Percentiles rank a stretch among this genome's conserved stretches.
Conservation (phyloP, 495 filamentous ascomycete species). For the Staphylotrichum longicolle region DNA sequence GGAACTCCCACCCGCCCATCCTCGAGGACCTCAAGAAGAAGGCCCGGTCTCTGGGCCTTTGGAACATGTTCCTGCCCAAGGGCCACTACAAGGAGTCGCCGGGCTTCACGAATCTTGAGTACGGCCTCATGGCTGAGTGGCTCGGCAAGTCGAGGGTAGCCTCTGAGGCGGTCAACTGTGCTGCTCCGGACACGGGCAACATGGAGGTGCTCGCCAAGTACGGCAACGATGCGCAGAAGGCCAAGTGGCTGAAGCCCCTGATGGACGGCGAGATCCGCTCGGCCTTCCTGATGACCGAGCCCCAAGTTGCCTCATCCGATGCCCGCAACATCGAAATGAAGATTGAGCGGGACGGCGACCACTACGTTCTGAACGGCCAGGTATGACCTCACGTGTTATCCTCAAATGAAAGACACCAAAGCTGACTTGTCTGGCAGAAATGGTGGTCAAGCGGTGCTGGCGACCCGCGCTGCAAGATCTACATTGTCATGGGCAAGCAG, state of each 20-base stretch:
- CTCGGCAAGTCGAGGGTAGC: constrained; percentile 76
- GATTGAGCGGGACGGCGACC: constrained; percentile 74
- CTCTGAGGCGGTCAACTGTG: constrained; percentile 86
- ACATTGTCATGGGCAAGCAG: constrained; percentile 89
- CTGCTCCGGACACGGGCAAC: constrained; percentile 90
- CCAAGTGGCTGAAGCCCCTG: constrained; percentile 76
- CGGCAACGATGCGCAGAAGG: constrained; percentile 85
- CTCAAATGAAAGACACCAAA: not conserved
- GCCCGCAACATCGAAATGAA: constrained; percentile 83
- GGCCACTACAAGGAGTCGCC: constrained; percentile 93
- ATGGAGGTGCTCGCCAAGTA: constrained; percentile 97
- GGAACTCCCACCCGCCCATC: constrained; percentile 73
- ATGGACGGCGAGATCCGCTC: constrained; percentile 83
- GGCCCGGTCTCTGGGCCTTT: constrained; percentile 81
- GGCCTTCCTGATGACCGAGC: constrained; percentile 93
- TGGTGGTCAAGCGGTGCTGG: constrained; percentile 95
- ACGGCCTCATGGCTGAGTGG: constrained; percentile 89
- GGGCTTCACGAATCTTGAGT: constrained; percentile 87
- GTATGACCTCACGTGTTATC: constrained; percentile 45
- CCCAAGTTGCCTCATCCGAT: constrained; percentile 79
- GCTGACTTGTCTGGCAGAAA: constrained; percentile 56
- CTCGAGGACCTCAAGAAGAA: constrained; percentile 86
- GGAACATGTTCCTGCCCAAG: constrained; percentile 97
- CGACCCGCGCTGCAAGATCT: constrained; percentile 83
- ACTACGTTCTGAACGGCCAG: constrained; percentile 82